Evolutionary conservation across 805 yeast species (phyloP).

Genomic region (Candida takata): DNA sequence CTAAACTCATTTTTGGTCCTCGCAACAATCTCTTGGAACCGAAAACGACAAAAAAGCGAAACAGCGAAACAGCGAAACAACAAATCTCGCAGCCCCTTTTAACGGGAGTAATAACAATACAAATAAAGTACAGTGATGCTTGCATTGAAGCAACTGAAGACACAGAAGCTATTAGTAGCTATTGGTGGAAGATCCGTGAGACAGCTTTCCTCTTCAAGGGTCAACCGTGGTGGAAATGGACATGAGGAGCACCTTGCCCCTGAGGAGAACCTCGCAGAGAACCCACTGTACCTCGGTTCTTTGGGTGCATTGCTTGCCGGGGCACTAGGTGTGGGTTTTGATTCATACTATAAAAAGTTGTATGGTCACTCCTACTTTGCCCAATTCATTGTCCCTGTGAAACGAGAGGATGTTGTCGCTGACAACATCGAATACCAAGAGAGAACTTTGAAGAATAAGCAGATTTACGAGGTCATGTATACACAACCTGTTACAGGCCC

Average conservation of each 20-base stretch:
- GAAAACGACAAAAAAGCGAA: too few relatives aligned
- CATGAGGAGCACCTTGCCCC: conserved; percentile 10
- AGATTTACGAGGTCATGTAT: conserved; percentile 10
- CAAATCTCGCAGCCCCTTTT: too few relatives aligned
- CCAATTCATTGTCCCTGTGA: conserved; percentile 10
- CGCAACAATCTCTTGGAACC: too few relatives aligned
- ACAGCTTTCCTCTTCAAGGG: not conserved
- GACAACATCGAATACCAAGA: conserved; percentile 9
- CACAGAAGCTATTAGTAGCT: too few relatives aligned
- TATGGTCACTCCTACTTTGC: conserved; percentile 13
- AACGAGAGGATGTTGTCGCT: conserved; percentile 1
- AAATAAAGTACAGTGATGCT: too few relatives aligned
- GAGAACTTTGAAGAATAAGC: conserved; percentile 5
- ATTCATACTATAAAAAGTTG: conserved; percentile 5
- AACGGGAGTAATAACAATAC: too few relatives aligned
- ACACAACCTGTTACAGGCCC: conserved; percentile 6
- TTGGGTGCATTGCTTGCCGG: conserved; percentile 7
- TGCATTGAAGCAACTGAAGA: too few relatives aligned
- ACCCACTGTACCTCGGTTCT: conserved; percentile 10
- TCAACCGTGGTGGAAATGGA: conserved; percentile 4
- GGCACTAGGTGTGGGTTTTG: conserved; percentile 5
- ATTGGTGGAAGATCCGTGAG: too few relatives aligned
- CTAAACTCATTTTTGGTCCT: too few relatives aligned
- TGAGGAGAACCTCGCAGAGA: conserved; percentile 12
- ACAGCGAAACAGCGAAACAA: too few relatives aligned